Evolutionary conservation across 331 rosid species (phyloP).

Genomic region (Quercus phellos): DNA sequence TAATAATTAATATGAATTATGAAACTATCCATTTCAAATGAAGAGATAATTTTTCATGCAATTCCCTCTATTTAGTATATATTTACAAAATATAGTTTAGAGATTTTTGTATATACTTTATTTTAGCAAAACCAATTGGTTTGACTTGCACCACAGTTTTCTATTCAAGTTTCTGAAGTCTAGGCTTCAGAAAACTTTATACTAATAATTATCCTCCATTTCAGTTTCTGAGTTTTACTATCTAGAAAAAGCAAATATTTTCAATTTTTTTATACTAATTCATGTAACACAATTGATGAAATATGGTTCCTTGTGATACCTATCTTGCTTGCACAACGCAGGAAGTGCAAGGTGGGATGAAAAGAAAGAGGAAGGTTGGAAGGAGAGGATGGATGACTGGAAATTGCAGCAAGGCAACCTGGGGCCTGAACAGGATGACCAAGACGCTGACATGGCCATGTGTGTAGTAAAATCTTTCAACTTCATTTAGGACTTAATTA

Average conservation of each 20-base stretch:
- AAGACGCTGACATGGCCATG: slow-evolving; percentile 72
- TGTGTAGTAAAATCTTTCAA: slow-evolving; percentile 21
- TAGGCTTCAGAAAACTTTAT: not conserved
- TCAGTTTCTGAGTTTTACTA: not conserved
- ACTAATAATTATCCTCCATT: not conserved
- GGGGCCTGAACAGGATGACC: slow-evolving; percentile 73
- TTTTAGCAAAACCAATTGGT: not conserved
- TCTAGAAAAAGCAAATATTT: no score
- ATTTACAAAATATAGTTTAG: no score
- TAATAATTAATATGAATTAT: not conserved
- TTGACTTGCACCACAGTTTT: not conserved
- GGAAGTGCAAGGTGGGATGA: slow-evolving; percentile 86
- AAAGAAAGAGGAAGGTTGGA: slow-evolving; percentile 74
- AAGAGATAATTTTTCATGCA: not conserved
- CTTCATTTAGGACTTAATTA: not conserved
- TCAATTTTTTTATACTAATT: no score
- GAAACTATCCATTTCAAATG: not conserved
- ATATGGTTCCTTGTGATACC: not conserved
- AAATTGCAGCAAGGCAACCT: slow-evolving; percentile 83
- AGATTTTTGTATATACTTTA: no score
- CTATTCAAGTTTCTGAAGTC: not conserved
- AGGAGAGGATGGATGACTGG: slow-evolving; percentile 88
- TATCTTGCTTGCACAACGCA: slow-evolving; percentile 9
- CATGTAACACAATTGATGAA: not conserved
- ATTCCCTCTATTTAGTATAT: no score